A percentile compares a stretch with the other conserved stretches of the same genome.
Conservation (phyloP, 2,329 filamentous ascomycete species). For the Colletotrichum shisoi region DNA sequence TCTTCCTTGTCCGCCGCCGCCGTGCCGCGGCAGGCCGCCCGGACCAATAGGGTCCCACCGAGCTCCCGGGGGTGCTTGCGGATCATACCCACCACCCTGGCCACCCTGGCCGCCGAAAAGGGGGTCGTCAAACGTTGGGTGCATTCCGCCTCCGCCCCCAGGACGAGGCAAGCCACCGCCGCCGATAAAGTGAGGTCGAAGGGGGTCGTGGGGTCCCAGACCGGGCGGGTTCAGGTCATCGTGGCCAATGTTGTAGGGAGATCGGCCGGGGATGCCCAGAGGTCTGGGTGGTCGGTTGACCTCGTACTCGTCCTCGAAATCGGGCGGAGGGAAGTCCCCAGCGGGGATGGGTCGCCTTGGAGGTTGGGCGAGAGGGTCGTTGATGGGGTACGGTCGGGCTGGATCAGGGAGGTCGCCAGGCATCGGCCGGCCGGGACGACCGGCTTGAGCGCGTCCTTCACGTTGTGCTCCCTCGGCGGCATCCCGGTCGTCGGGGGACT, state of each 20-base stretch:
- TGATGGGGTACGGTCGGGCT: slow-evolving; percentile 71
- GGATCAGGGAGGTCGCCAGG: slow-evolving; percentile 59
- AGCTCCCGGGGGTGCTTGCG: slow-evolving; percentile 84
- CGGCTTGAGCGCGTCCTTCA: slow-evolving; percentile 53
- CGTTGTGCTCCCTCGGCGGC: slow-evolving; percentile 53
- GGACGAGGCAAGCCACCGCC: slow-evolving; percentile 66
- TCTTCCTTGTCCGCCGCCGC: slow-evolving; percentile 45
- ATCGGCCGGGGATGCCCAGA: slow-evolving; percentile 54
- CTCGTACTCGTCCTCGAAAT: slow-evolving; percentile 92
- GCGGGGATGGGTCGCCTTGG: slow-evolving; percentile 69
- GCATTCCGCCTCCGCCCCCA: slow-evolving; percentile 81
- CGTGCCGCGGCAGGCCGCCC: slow-evolving; percentile 60
- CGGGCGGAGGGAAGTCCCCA: slow-evolving; percentile 82
- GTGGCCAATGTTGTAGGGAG: slow-evolving; percentile 77
- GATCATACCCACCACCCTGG: slow-evolving; percentile 64
- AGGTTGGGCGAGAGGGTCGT: slow-evolving; percentile 69
- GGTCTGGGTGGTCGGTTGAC: slow-evolving; percentile 71
- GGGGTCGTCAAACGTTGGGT: slow-evolving; percentile 93
- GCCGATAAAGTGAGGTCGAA: slow-evolving; percentile 71
- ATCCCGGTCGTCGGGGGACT: slow-evolving; percentile 56
- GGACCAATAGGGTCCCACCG: slow-evolving; percentile 88
- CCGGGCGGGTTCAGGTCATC: slow-evolving; percentile 88
- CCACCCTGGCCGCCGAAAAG: slow-evolving; percentile 71
- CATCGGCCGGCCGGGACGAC: slow-evolving; percentile 48
- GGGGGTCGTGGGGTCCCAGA: slow-evolving; percentile 83